Base-by-base conservation (phyloP, 2,329 filamentous ascomycete species). In the Aspergillus ibericus region DNA sequence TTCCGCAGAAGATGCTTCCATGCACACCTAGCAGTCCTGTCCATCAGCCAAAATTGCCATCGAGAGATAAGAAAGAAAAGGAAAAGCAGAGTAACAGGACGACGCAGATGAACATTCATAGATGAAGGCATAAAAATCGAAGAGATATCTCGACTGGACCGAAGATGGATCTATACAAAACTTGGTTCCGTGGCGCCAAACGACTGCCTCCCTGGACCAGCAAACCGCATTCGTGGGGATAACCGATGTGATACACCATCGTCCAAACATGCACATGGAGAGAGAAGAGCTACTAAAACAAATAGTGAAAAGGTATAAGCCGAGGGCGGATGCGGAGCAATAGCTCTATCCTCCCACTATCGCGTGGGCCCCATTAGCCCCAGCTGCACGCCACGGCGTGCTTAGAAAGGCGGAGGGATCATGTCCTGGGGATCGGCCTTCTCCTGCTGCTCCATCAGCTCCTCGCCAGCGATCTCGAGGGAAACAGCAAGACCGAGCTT, bases 401-500 rank as follows among this genome's bases (percentile, higher is more conserved):
- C 62, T 75, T 80, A 82, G 71, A 81, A 81, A 53, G 82, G 81
- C 61, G 82, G 80, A 60, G 77, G 75, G 59, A 80, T 68, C 66
- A 78, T 75, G 64, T 75, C 75, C 59, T 75, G 70, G 54, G 77
- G 66, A 48, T 78, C 77, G 48, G 75, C 72, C 64, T 71, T 77
- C 75, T 92, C 89, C 77, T 92, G 89, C 79, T 92, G 89, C 77
- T 93, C 89, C 83, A 95, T 90, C 67, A 96, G 81, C 75, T 96
- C 92, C 76, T 96, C 92, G 56, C 88, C 85, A 52, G 88, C 88
- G 53, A 90, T 86, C 82, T 96, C 92, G 67, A 96, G 91, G 49
- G 93, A 96, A 69, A 99, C 91, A 61, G 92, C 92, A 64, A 99
- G 85, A 68, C 95, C 95, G 69, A 98, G 86, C 84, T 98, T 98